Percentiles rank a stretch among this genome's conserved stretches.
Conservation (phyloP, 2,329 filamentous ascomycete genomes). For the Diplodia seriata region DNA sequence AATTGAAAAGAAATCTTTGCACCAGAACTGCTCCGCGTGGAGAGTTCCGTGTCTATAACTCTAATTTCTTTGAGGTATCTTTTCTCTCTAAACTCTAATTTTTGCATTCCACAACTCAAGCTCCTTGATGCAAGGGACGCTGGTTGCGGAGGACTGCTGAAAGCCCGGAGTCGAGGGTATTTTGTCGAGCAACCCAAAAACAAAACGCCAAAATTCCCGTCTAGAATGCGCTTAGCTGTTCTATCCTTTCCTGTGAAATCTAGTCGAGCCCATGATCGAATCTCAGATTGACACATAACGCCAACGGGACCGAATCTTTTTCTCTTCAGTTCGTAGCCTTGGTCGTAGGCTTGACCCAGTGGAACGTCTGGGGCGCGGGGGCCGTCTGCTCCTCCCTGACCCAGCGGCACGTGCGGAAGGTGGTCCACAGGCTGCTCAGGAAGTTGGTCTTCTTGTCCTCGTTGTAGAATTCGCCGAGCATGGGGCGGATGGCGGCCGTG, state of each 20-base stretch:
- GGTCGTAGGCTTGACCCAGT: conserved; percentile 22
- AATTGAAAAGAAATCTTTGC: not conserved
- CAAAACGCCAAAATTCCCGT: conserved; percentile 21
- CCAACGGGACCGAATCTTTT: not conserved
- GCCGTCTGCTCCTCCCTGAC: conserved; percentile 28
- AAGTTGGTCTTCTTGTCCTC: conserved; percentile 43
- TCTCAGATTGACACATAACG: conserved; percentile 8
- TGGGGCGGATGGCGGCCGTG: conserved; percentile 62
- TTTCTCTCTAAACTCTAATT: conserved; percentile 1
- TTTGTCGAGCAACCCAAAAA: conserved; percentile 14
- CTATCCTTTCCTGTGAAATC: not conserved
- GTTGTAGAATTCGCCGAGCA: conserved; percentile 64
- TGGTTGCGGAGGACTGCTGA: conserved; percentile 15
- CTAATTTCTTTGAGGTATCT: conserved; percentile 13
- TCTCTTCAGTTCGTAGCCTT: conserved; percentile 21
- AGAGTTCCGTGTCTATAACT: conserved; percentile 2
- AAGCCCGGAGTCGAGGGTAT: conserved; percentile 4
- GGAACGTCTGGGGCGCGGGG: not conserved
- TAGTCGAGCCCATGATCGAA: not conserved
- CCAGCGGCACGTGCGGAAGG: conserved; percentile 29
- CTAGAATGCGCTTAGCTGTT: conserved; percentile 4
- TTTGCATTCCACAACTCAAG: not conserved
- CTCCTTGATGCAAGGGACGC: too few species aligned
- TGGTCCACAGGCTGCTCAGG: conserved; percentile 29
- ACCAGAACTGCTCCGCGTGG: not conserved